These are phyloP conservation scores for Xanthoconium purpureum DNA, from an alignment of 768 basidiomycete species.

Conservation along the genomic window DNA sequence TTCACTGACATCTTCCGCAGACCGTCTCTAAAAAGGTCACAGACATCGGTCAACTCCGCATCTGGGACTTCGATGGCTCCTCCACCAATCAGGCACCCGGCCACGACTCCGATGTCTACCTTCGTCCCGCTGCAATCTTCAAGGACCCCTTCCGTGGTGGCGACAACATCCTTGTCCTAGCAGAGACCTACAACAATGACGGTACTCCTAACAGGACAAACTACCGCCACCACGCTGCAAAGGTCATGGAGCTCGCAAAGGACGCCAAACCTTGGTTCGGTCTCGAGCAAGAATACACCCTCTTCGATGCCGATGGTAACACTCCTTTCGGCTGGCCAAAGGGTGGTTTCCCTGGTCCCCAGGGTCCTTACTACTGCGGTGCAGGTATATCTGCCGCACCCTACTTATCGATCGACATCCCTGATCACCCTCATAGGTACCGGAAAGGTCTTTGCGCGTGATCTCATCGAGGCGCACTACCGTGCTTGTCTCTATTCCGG, in stretches of 20 bases:
- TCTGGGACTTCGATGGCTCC: conserved; percentile 99
- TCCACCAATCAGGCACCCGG: conserved; percentile 98
- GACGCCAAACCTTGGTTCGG: conserved; percentile 90
- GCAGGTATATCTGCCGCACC: conserved; percentile 55
- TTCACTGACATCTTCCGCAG: conserved; percentile 37
- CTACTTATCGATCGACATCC: background rate
- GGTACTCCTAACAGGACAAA: conserved; percentile 98
- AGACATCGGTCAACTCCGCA: conserved; percentile 86
- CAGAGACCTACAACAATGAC: conserved; percentile 98
- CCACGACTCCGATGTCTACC: conserved; percentile 94
- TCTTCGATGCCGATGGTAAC: conserved; percentile 85
- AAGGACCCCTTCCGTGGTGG: conserved; percentile 99
- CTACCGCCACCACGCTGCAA: conserved; percentile 89
- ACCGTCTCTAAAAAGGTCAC: conserved; percentile 85
- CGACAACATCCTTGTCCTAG: conserved; percentile 95
- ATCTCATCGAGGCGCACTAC: conserved; percentile 99
- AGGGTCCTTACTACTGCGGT: conserved; percentile 99
- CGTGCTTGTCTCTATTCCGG: conserved; percentile 93
- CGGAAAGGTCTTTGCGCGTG: conserved; percentile 97
- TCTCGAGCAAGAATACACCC: conserved; percentile 98
- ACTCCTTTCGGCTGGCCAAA: conserved; percentile 95
- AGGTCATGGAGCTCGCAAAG: conserved; percentile 93
- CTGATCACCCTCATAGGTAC: conserved; percentile 54
- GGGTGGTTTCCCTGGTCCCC: conserved; percentile 98
- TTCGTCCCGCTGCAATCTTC: conserved; percentile 96